Evolutionary conservation across 352 stramenopile species (phyloP).

Genomic region (Globisporangium nodosum): DNA sequence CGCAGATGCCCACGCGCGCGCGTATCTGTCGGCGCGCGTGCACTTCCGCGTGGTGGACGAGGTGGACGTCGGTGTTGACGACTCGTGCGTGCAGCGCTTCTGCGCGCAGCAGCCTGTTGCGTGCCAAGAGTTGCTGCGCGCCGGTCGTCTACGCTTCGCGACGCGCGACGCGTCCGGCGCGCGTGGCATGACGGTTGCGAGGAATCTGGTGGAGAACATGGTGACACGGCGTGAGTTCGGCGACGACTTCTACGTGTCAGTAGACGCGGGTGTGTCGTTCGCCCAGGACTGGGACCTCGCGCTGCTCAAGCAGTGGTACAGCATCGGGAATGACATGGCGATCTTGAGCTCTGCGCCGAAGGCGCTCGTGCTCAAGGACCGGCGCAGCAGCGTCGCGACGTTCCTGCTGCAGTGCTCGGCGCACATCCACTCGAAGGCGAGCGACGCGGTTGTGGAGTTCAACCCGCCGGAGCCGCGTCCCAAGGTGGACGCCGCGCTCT

Average conservation of each 20-base stretch:
- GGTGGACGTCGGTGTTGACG: slow-evolving; percentile 45
- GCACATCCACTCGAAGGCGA: slow-evolving; percentile 64
- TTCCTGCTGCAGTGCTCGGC: slow-evolving; percentile 74
- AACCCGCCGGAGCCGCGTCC: slow-evolving; percentile 58
- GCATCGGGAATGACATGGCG: slow-evolving; percentile 68
- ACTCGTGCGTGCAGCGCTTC: slow-evolving; percentile 55
- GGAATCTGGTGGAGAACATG: slow-evolving; percentile 58
- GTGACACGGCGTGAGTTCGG: slow-evolving; percentile 25
- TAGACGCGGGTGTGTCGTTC: slow-evolving; percentile 63
- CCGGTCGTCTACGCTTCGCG: slow-evolving; percentile 43
- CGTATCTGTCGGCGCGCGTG: slow-evolving; percentile 35
- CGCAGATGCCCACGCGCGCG: slow-evolving; percentile 28
- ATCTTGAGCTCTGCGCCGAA: slow-evolving; percentile 74
- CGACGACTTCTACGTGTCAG: slow-evolving; percentile 70
- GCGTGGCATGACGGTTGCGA: slow-evolving; percentile 44
- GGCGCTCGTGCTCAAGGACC: slow-evolving; percentile 34
- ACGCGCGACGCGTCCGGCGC: slow-evolving; percentile 56
- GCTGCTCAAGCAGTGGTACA: slow-evolving; percentile 79
- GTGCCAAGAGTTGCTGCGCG: slow-evolving; percentile 43
- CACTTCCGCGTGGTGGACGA: slow-evolving; percentile 79
- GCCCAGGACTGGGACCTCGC: slow-evolving; percentile 66
- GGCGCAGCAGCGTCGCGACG: slow-evolving; percentile 27
- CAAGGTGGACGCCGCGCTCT: slow-evolving; percentile 25
- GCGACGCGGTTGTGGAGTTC: slow-evolving; percentile 67
- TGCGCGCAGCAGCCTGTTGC: slow-evolving; percentile 40